A percentile compares a stretch with the other conserved stretches of the same genome.
Evolutionary conservation across 306 rosid species (phyloP).

Genomic region (Hippophae rhamnoides): DNA sequence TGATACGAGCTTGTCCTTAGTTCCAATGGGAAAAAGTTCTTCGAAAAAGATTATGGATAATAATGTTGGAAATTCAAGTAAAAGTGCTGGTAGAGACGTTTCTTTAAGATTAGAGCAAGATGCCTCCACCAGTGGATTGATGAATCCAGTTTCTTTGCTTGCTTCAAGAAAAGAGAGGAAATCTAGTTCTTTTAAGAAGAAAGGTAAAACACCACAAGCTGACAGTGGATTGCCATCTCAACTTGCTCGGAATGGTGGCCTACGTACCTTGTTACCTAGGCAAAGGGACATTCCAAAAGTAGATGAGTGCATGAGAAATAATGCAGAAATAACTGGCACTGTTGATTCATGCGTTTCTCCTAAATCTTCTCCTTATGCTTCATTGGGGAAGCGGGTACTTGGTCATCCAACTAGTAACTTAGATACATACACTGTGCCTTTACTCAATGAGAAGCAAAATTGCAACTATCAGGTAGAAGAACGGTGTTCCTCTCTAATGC

Average conservation of each 20-base stretch:
- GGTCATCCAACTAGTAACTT: slow-evolving; percentile 31
- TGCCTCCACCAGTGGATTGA: slow-evolving; percentile 29
- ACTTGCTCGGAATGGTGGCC: slow-evolving; percentile 21
- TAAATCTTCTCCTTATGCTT: slow-evolving; percentile 26
- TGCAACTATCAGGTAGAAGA: slow-evolving; percentile 26
- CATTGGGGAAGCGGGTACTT: slow-evolving; percentile 33
- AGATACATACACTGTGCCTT: slow-evolving; percentile 22
- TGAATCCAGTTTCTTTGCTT: slow-evolving; percentile 32
- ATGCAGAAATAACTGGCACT: slow-evolving; percentile 32
- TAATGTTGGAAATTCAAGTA: slow-evolving; percentile 21
- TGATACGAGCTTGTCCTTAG: slow-evolving; percentile 31
- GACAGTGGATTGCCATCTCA: slow-evolving; percentile 33
- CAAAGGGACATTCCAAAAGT: slow-evolving; percentile 42
- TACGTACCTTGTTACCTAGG: slow-evolving; percentile 34
- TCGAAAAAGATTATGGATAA: slow-evolving; percentile 29
- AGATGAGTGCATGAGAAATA: slow-evolving; percentile 37
- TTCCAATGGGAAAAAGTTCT: slow-evolving; percentile 27
- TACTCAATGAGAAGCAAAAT: slow-evolving; percentile 26
- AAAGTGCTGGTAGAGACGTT: slow-evolving; percentile 22
- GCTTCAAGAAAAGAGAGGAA: slow-evolving; percentile 35
- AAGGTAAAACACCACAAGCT: slow-evolving; percentile 43
- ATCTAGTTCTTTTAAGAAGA: slow-evolving; percentile 41
- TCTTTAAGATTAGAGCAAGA: slow-evolving; percentile 23
- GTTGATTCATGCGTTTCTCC: slow-evolving; percentile 35
- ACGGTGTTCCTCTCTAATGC: slow-evolving; percentile 26